Conservation (phyloP, 768 basidiomycete species). For the Collybia mongolica region DNA sequence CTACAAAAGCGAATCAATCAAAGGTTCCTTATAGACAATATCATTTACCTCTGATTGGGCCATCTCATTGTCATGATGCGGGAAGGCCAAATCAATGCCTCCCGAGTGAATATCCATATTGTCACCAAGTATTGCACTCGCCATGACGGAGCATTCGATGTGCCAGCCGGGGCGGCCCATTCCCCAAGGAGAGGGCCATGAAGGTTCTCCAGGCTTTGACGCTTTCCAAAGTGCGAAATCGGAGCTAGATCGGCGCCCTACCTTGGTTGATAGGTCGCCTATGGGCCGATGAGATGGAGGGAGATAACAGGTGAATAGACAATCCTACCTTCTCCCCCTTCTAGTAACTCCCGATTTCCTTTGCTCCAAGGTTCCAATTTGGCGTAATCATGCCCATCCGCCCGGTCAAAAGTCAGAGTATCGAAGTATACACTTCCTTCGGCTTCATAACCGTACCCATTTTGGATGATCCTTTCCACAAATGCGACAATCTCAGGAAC, state of each 20-base stretch:
- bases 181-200: conserved; percentile 97
- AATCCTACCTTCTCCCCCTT: conserved; percentile 84
- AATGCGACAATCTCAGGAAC: conserved; percentile 93
- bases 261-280: conserved; percentile 43
- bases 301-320: too few relatives aligned
- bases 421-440: conserved; percentile 92
- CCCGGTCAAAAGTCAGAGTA: conserved; percentile 75
- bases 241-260: conserved; percentile 73
- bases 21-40: conserved; percentile 1
- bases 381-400: conserved; percentile 80
- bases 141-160: conserved; percentile 99
- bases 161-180: conserved; percentile 97
- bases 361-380: conserved; percentile 97
- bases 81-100: conserved; percentile 96
- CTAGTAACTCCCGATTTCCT: conserved; percentile 85
- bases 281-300: not conserved
- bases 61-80: conserved; percentile 98
- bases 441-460: conserved; percentile 74
- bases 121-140: conserved; percentile 82
- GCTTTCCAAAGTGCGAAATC: conserved; percentile 99
- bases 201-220: conserved; percentile 93
- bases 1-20: conserved; percentile 34
- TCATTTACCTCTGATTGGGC: conserved; percentile 86
- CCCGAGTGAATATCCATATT: conserved; percentile 98
- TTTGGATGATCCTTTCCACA: conserved; percentile 79